phyloP scores from a whole-genome alignment of 495 filamentous ascomycete species.

The Acidiella bohemica region DNA sequence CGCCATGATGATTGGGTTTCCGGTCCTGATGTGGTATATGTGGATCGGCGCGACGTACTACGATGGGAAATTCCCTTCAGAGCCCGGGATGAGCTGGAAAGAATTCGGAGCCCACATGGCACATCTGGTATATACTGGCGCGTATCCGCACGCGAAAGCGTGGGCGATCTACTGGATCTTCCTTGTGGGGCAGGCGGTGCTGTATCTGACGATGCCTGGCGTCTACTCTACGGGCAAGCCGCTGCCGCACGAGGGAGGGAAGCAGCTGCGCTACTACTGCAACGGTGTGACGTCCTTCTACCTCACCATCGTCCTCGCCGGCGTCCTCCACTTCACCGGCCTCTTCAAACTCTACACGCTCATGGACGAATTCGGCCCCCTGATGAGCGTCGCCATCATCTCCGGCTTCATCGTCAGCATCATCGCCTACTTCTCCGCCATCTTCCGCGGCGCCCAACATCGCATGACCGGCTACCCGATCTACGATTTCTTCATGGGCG shows the following conservation, averaged over 20 bases:
- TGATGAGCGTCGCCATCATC: conserved; percentile 80
- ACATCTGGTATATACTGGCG: conserved; percentile 61
- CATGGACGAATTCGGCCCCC: conserved; percentile 86
- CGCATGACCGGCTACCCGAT: conserved; percentile 84
- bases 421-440: conserved; percentile 70
- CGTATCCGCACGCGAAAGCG: conserved; percentile 63
- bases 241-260: conserved; percentile 63
- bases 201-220: conserved; percentile 75
- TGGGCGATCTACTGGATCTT: conserved; percentile 93
- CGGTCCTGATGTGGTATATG: conserved; percentile 94
- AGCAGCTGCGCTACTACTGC: conserved; percentile 87
- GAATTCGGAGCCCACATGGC: conserved; percentile 58
- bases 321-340: conserved; percentile 61
- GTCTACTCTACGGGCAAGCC: conserved; percentile 75
- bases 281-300: conserved; percentile 80
- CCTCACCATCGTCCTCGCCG: conserved; percentile 56
- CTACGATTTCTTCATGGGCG: conserved; percentile 99
- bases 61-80: conserved; percentile 59
- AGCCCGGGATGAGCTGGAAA: conserved; percentile 46
- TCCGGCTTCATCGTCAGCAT: conserved; percentile 71
- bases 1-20: conserved; percentile 85
- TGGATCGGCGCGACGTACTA: conserved; percentile 94
- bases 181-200: conserved; percentile 65
- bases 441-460: conserved; percentile 67
- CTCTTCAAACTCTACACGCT: conserved; percentile 85